Evolutionary conservation across 306 rosid species (phyloP), one percentile per base, ranked within the genome.

Genomic region (Gynostemma pentaphyllum): DNA sequence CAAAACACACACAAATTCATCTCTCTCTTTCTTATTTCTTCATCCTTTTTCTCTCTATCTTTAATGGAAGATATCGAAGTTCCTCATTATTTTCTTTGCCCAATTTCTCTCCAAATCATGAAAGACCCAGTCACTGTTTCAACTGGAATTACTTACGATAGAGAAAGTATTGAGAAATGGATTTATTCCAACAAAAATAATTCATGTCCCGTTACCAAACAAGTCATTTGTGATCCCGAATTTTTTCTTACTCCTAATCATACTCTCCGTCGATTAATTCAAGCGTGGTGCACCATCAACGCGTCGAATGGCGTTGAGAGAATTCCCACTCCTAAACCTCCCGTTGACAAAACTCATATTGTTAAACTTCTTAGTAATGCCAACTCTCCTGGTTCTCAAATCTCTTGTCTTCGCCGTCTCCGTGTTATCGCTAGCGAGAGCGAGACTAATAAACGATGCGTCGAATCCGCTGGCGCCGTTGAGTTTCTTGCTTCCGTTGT

Each of bases 151-250:
- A 85, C 96, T 68, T 92, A 92, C 72, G 96, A 88, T 61, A 70
- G 98, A 2, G 78, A 79, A 26, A 79, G 80, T 76, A 92, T 92
- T 26, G 96, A 92, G 72, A 85, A 82, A 62, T 92, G 98, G 98
- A 67, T 92, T 7, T 84, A 77, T 62, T 72, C 81, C 0, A 18
- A 26, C 32, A 76, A 77, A 4, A 80, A 80, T 70, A 42, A 50
- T 13, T 74, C 85, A 5, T 92, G 98, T 47, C 98, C 98, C 0
- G 85, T 82, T 12, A 79, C 96, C 22, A 92, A 86, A 28, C 95
- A 79, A 65, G 26, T 34, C 0, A 76, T 89, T 18, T 49, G 77
- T 23, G 68, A 48, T 15, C 56, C 74, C 5, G 85, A 80, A n/a
- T n/a, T n/a, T 22, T 4, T 15, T 11, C 76, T 88, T 1, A 88